phyloP scores from a whole-genome alignment of 768 basidiomycete species.

The Suillus subalutaceus region DNA sequence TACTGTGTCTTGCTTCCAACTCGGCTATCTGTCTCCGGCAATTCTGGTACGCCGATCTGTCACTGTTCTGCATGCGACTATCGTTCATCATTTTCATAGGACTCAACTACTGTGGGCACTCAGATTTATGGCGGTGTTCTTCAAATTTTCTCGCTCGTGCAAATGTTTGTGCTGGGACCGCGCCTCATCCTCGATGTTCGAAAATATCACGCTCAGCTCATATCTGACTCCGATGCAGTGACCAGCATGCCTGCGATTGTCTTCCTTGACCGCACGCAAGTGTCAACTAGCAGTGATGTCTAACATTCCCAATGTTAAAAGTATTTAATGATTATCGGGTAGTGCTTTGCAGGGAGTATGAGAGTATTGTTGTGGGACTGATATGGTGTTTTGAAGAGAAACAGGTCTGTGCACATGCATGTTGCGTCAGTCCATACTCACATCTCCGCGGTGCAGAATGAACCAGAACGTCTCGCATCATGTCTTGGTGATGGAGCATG shows the following conservation, averaged over 20 bases:
- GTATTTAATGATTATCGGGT: not conserved
- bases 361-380: not conserved
- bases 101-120: not conserved
- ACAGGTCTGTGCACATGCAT: not conserved
- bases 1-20: not conserved
- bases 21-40: not conserved
- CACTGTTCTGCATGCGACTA: not conserved
- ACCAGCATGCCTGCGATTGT: not conserved
- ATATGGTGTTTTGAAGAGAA: not conserved
- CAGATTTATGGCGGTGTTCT: not conserved
- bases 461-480: not conserved
- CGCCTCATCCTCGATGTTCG: not conserved
- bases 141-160: not conserved
- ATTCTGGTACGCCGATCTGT: not conserved
- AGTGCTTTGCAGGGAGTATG: not conserved
- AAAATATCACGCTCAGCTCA: not conserved
- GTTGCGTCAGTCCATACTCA: not conserved
- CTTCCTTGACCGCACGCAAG: not conserved
- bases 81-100: not conserved
- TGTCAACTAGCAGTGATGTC: not conserved
- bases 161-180: constrained; percentile 1
- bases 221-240: not conserved
- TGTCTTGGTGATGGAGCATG: no score
- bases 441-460: not conserved
- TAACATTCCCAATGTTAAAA: not conserved